A percentile compares a stretch with the other conserved stretches of the same genome.
phyloP scores from a whole-genome alignment of 2,329 filamentous ascomycete genomes.

The Arthrocladium fulminans region DNA sequence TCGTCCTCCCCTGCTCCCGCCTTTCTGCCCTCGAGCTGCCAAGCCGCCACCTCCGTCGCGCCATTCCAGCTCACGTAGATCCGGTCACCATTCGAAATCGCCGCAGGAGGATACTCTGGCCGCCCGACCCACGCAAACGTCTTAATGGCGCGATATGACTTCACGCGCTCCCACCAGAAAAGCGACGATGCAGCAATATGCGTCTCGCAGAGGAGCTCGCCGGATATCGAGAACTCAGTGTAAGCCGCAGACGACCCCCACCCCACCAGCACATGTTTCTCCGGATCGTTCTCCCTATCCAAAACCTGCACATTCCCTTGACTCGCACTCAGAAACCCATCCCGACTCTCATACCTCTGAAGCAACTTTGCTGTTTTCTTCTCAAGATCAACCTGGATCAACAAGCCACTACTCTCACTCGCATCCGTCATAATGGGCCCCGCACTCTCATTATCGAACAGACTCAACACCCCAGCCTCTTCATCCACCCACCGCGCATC shows the following conservation, averaged over 20 bases:
- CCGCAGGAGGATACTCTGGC: constrained; percentile 29
- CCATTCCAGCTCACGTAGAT: constrained; percentile 41
- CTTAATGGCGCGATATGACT: constrained; percentile 49
- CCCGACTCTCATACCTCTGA: constrained; percentile 32
- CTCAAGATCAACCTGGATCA: constrained; percentile 32
- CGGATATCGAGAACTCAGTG: constrained; percentile 37
- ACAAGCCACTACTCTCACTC: constrained; percentile 37
- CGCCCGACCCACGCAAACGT: constrained; percentile 41
- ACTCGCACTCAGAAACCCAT: constrained; percentile 30
- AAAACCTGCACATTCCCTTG: constrained; percentile 38
- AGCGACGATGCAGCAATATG: constrained; percentile 36
- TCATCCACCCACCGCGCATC: constrained; percentile 37
- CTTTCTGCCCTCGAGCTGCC: constrained; percentile 14
- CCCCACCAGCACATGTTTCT: constrained; percentile 39
- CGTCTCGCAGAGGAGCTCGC: constrained; percentile 43
- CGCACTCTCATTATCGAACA: constrained; percentile 33
- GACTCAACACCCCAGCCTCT: constrained; percentile 26
- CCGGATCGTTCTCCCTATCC: constrained; percentile 8
- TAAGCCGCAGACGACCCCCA: constrained; percentile 44
- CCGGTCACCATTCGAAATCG: constrained; percentile 22
- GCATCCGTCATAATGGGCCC: constrained; percentile 16
- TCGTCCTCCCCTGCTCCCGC: constrained; percentile 8
- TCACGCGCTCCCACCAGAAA: constrained; percentile 30
- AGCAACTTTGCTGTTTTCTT: constrained; percentile 38
- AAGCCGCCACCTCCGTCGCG: constrained; percentile 31